Conservation (phyloP, 345 rosid genomes). For the Arabis hirsuta region DNA sequence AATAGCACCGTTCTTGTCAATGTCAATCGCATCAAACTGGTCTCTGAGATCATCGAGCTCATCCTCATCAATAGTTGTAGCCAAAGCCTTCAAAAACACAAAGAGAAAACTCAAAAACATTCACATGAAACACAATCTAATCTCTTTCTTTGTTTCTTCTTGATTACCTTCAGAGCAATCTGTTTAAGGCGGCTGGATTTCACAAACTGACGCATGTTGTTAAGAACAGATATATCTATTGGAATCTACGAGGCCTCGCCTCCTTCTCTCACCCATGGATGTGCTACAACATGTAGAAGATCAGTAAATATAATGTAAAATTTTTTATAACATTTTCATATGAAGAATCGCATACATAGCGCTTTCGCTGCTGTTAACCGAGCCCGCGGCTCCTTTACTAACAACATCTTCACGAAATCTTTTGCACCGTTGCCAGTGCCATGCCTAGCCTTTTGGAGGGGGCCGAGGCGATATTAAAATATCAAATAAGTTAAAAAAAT, state of each 20-base stretch:
- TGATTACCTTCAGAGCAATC: constrained; percentile 75
- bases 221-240: constrained; percentile 86
- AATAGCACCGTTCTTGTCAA: constrained; percentile 88
- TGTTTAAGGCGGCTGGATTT: constrained; percentile 87
- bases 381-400: constrained; percentile 84
- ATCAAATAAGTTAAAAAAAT: too few species aligned
- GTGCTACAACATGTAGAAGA: constrained; percentile 51
- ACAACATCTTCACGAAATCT: constrained; percentile 77
- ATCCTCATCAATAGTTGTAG: constrained; percentile 78
- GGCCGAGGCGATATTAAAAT: too few species aligned
- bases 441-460: too few species aligned
- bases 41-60: constrained; percentile 83
- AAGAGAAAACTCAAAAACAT: neutral
- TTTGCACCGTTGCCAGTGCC: too few species aligned
- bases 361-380: constrained; percentile 96
- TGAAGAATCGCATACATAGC: constrained; percentile 55
- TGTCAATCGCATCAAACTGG: constrained; percentile 95
- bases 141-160: neutral
- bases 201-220: constrained; percentile 82
- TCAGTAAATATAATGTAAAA: constrained; percentile 5
- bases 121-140: neutral
- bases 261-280: constrained; percentile 95
- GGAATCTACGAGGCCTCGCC: constrained; percentile 90
- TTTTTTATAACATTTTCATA: constrained; percentile 2
- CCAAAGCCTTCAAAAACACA: constrained; percentile 64